Base-by-base conservation (phyloP, 352 stramenopile genomes). In the Phytophthora sojae region DNA sequence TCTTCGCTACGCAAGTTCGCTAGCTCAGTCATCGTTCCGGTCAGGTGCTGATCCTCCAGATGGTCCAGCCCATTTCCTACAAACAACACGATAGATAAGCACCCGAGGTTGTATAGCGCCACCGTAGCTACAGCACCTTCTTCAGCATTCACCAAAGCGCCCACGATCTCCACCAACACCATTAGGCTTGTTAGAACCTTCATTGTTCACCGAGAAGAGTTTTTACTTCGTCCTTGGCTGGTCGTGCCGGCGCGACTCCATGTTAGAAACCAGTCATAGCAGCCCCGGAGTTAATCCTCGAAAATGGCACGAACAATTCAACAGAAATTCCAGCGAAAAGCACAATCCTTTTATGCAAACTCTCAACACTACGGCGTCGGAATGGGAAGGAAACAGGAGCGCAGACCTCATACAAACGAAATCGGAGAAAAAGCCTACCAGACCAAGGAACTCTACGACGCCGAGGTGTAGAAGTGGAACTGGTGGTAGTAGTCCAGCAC, bases 401-500 rank as follows among this genome's bases (percentile, higher is more conserved):
- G 49, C 57, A 57, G 21, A 63, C 42, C 25, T 60, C 54, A 60
- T 59, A 71, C 51, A 68, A 66, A 57, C 17, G 50, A 57, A 49
- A 23, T 62, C 37, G 21, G 62, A 51, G 11, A 56, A 50, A 15
- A 60, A 21, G 29, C 54, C 55, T 42, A 51, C 52, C 25, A 49
- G 30, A 23, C 44, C 59, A 70, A 8, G 64, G 7, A 57, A 9
- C 61, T 67, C 71, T 96, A 96, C 73, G 89, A 96, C 12, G 83
- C 89, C 49, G 89, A 94, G 29, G 85, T 95, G 82, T 96, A 96
- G 66, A 96, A 96, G 76, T 96, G 77, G 69, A 90, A 93, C 57
- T 92, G 86, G 80, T 95, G 86, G 76, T 95, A 95, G 81, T 96
- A 95, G 66, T 91, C 80, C 66, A 95, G 56, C 32, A 94, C 69